Evolutionary conservation across 75 land plant genomes (phyloP), one percentile per base, ranked within the genome.

Genomic region (Selaginella tamariscina): DNA sequence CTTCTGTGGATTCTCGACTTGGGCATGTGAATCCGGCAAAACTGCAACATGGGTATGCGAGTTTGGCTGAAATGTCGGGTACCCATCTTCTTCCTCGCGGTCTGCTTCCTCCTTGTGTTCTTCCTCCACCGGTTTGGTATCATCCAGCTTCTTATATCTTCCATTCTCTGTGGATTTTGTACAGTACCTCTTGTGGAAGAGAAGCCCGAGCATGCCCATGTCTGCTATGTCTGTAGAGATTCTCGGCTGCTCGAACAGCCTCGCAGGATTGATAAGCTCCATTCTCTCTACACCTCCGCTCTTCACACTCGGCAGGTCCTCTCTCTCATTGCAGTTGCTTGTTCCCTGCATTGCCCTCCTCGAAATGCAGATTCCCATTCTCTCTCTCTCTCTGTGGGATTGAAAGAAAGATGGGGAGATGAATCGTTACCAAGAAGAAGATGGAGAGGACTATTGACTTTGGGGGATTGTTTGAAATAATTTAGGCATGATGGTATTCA

Each of bases 161-260:
- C 49, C 15, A 5, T 39, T 5, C 15, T 39, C 49, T 39, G 49
- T 5, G 62, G 62, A 59, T n/a, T 59, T 23, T 5, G 9, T 8
- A n/a, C 62, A 59, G 62, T 59, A 59, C 26, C 26, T 59, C 26
- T 59, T 59, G 62, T 59, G 62, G 62, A 59, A 59, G 24, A 59
- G 62, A 5, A 59, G 62, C 18, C 62, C 26, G 18, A 59, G 62
- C 62, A 59, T 59, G 24, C 62, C 62, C 62, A 59, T 59, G 9
- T 59, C 62, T 5, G n/a, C 21, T 2, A 59, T 59, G 21, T 59
- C 62, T 5, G 62, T 27, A n/a, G 62, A 59, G 26, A 26, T 27
- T 23, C 62, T 8, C 8, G 62, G 62, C 21, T 5, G 8, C 8
- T 59, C 62, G 24, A 59, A 8, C 62, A 59, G n/a, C n/a, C n/a